Evolutionary conservation across 2,329 filamentous ascomycete genomes (phyloP).

Genomic region (Zymoseptoria tritici): DNA sequence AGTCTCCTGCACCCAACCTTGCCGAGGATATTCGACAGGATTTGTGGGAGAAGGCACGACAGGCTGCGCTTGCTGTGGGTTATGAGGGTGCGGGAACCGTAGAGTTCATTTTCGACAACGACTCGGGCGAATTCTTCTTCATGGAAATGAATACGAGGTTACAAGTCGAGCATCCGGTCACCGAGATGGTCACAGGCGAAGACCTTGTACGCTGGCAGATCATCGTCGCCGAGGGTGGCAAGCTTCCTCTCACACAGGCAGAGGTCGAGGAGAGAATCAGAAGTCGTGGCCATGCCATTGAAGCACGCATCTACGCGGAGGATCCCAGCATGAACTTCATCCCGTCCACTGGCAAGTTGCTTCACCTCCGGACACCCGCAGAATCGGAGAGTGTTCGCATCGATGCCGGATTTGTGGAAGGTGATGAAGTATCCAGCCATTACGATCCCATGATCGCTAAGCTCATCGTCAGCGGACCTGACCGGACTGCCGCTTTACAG

Average conservation of each 20-base stretch:
- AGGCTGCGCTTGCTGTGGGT: slow-evolving; percentile 55
- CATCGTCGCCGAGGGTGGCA: slow-evolving; percentile 66
- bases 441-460: slow-evolving; percentile 99
- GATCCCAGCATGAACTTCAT: slow-evolving; percentile 88
- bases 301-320: slow-evolving; percentile 94
- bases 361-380: slow-evolving; percentile 70
- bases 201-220: slow-evolving; percentile 96
- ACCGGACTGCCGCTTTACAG: slow-evolving; percentile 71
- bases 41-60: slow-evolving; percentile 57
- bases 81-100: slow-evolving; percentile 62
- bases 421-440: slow-evolving; percentile 85
- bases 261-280: slow-evolving; percentile 64
- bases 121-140: slow-evolving; percentile 59
- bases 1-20: slow-evolving; percentile 57
- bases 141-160: slow-evolving; percentile 74
- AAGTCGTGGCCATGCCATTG: slow-evolving; percentile 76
- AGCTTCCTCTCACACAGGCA: slow-evolving; percentile 57
- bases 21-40: slow-evolving; percentile 53
- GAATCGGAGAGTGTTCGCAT: slow-evolving; percentile 70
- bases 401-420: slow-evolving; percentile 85
- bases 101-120: slow-evolving; percentile 64
- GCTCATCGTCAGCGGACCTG: slow-evolving; percentile 78
- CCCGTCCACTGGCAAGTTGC: slow-evolving; percentile 80
- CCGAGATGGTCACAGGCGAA: slow-evolving; percentile 66
- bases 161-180: slow-evolving; percentile 96